Conservation (phyloP, 2,329 filamentous ascomycete genomes). For the Alternaria triticina region DNA sequence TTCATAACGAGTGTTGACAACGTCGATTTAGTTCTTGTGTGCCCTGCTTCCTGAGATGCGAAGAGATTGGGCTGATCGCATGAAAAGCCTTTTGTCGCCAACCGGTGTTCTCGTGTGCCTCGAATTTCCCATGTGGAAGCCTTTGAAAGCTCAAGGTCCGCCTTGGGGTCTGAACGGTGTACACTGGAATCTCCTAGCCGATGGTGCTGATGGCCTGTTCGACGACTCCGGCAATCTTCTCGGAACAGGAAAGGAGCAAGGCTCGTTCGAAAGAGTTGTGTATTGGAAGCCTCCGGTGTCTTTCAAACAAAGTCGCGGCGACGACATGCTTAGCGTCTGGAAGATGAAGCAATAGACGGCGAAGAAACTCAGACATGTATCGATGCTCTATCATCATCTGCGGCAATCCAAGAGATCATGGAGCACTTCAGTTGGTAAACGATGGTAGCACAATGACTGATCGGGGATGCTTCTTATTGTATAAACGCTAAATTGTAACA, state of each 20-base stretch:
- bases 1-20: not conserved
- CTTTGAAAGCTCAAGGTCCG: slow-evolving; percentile 68
- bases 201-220: slow-evolving; percentile 17
- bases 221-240: slow-evolving; percentile 14
- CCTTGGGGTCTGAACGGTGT: slow-evolving; percentile 69
- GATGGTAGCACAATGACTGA: not conserved
- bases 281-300: slow-evolving; percentile 23
- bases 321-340: slow-evolving; percentile 27
- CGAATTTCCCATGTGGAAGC: slow-evolving; percentile 76
- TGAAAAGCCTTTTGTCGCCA: slow-evolving; percentile 60
- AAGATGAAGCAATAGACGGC: slow-evolving; percentile 12
- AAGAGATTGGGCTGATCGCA: slow-evolving; percentile 61
- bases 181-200: slow-evolving; percentile 19
- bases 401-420: not conserved
- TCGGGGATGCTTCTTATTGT: not conserved
- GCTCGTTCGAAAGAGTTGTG: slow-evolving; percentile 15
- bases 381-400: not conserved
- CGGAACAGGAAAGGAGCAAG: not conserved
- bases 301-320: slow-evolving; percentile 20
- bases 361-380: not conserved
- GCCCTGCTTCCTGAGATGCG: slow-evolving; percentile 62
- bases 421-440: not conserved
- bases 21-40: slow-evolving; percentile 60
- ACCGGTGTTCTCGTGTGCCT: slow-evolving; percentile 65
- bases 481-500: not conserved